These are phyloP conservation scores for Tripidium arundinaceum DNA, from an alignment of 202 grass and related monocot genomes.

Conservation along the genomic window DNA sequence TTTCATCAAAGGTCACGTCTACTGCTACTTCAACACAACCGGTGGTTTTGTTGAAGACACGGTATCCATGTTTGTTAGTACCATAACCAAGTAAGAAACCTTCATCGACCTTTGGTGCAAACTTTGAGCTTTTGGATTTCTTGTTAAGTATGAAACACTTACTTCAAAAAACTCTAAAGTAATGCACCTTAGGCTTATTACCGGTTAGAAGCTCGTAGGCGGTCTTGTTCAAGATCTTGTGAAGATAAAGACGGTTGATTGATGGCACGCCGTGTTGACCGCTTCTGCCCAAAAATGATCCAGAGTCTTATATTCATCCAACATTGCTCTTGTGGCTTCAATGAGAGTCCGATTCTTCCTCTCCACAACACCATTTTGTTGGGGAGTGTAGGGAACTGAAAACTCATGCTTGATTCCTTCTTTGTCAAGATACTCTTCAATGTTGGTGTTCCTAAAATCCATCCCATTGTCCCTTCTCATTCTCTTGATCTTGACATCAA, in stretches of 20 bases:
- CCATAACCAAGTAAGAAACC: too few relatives aligned
- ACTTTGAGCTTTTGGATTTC: too few relatives aligned
- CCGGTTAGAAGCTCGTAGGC: background rate
- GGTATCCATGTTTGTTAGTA: too few relatives aligned
- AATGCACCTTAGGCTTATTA: background rate
- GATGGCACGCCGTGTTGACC: background rate
- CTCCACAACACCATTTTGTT: background rate
- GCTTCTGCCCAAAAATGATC: background rate
- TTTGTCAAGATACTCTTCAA: background rate
- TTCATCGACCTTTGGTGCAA: too few relatives aligned
- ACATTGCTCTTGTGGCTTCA: background rate
- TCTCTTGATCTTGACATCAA: background rate
- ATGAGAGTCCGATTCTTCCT: background rate
- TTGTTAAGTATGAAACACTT: too few relatives aligned
- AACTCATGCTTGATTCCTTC: background rate
- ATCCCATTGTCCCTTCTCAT: background rate
- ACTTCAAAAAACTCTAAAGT: too few relatives aligned
- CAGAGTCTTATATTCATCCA: background rate
- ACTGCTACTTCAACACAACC: too few relatives aligned
- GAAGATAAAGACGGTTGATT: background rate
- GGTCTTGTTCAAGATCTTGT: background rate
- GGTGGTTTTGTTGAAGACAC: too few relatives aligned
- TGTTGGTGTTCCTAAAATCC: background rate
- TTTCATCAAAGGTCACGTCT: too few relatives aligned
- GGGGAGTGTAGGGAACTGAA: background rate